A percentile compares a stretch with the other conserved stretches of the same genome.
Evolutionary conservation across 768 basidiomycete species (phyloP).

Genomic region (Ramaria sp.): DNA sequence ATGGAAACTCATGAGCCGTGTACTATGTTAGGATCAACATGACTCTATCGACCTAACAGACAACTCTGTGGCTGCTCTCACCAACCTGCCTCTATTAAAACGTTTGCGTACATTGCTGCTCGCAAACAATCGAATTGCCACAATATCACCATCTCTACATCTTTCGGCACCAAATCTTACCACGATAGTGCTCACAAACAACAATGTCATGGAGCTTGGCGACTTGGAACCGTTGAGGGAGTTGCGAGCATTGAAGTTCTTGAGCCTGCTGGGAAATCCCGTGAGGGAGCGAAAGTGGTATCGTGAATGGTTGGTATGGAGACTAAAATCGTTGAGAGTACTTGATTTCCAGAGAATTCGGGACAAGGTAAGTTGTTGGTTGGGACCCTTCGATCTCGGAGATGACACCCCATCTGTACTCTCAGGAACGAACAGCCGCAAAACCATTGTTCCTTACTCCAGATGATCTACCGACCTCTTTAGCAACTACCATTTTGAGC

Average conservation of each 20-base stretch:
- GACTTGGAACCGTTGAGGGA: constrained; percentile 80
- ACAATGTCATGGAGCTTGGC: constrained; percentile 68
- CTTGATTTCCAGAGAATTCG: constrained; percentile 92
- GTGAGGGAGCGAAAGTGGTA: constrained; percentile 91
- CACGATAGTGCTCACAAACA: constrained; percentile 76
- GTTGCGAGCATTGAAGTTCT: constrained; percentile 58
- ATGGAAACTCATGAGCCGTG: constrained; percentile 4
- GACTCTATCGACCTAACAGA: constrained; percentile 92
- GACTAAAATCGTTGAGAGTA: constrained; percentile 78
- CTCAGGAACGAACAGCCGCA: constrained; percentile 70
- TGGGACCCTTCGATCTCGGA: background rate
- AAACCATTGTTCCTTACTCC: constrained; percentile 72
- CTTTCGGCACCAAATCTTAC: constrained; percentile 78
- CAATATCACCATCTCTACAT: constrained; percentile 72
- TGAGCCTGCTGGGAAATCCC: constrained; percentile 73
- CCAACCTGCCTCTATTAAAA: constrained; percentile 80
- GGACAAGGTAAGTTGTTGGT: constrained; percentile 56
- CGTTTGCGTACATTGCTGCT: constrained; percentile 76
- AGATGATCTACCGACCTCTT: constrained; percentile 64
- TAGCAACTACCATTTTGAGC: constrained; percentile 67
- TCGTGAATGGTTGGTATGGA: constrained; percentile 91
- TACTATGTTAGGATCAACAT: constrained; percentile 63
- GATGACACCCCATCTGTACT: constrained; percentile 1
- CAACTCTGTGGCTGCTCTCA: constrained; percentile 72
- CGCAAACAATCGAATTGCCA: constrained; percentile 81